phyloP scores from a whole-genome alignment of 2,329 filamentous ascomycete genomes.

The Beauveria asiatica region DNA sequence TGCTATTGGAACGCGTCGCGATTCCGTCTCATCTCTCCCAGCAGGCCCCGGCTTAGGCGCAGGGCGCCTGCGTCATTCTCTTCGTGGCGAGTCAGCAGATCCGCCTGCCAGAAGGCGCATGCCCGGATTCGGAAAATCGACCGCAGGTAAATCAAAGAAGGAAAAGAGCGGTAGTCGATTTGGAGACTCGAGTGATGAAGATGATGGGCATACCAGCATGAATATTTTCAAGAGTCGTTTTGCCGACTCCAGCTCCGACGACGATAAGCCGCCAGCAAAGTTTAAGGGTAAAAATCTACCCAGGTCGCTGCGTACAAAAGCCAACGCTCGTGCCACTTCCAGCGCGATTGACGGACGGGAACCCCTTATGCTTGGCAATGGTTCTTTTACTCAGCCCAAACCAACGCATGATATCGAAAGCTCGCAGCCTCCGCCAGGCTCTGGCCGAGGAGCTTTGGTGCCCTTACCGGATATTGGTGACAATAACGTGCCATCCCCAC shows the following conservation, averaged over 20 bases:
- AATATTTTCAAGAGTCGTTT: slow-evolving; percentile 50
- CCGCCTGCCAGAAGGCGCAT: slow-evolving; percentile 30
- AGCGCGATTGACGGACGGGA: slow-evolving; percentile 40
- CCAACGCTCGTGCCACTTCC: slow-evolving; percentile 11
- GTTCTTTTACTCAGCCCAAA: slow-evolving; percentile 30
- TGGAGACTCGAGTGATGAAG: slow-evolving; percentile 56
- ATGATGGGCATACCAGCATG: slow-evolving; percentile 24
- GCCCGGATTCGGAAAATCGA: slow-evolving; percentile 34
- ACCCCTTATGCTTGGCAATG: slow-evolving; percentile 50
- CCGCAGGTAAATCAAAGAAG: slow-evolving; percentile 32
- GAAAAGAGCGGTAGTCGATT: slow-evolving; percentile 41
- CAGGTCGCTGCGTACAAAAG: slow-evolving; percentile 18
- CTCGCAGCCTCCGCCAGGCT: slow-evolving; percentile 31
- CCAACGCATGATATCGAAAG: slow-evolving; percentile 12
- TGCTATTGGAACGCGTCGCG: slow-evolving; percentile 42
- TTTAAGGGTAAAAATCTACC: slow-evolving; percentile 14
- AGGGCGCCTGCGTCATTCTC: slow-evolving; percentile 35
- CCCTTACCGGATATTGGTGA: slow-evolving; percentile 17
- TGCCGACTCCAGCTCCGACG: slow-evolving; percentile 64
- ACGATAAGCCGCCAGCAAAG: slow-evolving; percentile 22
- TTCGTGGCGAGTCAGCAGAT: slow-evolving; percentile 34
- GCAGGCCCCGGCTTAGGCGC: slow-evolving; percentile 17
- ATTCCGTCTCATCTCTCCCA: slow-evolving; percentile 29
- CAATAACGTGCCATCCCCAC: slow-evolving; percentile 15
- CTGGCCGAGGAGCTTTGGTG: slow-evolving; percentile 30